Conservation (phyloP, 2,329 filamentous ascomycete genomes). For the Talaromyces verruculosus region DNA sequence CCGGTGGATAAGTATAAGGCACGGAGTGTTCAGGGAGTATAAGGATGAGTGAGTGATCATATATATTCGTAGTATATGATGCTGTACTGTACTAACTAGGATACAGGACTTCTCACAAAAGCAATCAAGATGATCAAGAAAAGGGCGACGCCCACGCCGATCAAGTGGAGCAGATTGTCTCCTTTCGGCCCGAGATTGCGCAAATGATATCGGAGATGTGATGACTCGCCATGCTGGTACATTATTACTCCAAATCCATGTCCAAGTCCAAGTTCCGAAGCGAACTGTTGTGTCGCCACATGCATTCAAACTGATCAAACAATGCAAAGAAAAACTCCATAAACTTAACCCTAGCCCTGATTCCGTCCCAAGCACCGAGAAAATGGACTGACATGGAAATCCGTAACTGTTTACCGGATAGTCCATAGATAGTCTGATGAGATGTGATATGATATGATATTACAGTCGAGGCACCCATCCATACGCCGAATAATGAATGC, state of each 20-base stretch:
- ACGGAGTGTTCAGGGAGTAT: neutral
- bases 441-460: conserved; percentile 3
- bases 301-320: neutral
- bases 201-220: neutral
- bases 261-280: neutral
- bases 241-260: neutral
- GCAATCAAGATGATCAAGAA: neutral
- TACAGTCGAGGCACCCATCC: neutral
- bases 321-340: neutral
- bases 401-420: conserved; percentile 9
- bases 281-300: neutral
- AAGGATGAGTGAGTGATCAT: neutral
- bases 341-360: neutral
- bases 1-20: neutral
- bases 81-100: neutral
- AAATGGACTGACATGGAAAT: neutral
- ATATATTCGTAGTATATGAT: conserved; percentile 1
- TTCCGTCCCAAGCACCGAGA: neutral
- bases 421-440: neutral
- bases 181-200: conserved; percentile 5
- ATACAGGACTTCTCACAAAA: neutral
- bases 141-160: conserved; percentile 3
- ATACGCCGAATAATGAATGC: conserved; percentile 9
- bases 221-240: neutral
- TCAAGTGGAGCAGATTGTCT: conserved; percentile 2